Evolutionary conservation across 176 grass and related monocot species (phyloP), one percentile per base, ranked within the genome.

Genomic region (Thalia dealbata): DNA sequence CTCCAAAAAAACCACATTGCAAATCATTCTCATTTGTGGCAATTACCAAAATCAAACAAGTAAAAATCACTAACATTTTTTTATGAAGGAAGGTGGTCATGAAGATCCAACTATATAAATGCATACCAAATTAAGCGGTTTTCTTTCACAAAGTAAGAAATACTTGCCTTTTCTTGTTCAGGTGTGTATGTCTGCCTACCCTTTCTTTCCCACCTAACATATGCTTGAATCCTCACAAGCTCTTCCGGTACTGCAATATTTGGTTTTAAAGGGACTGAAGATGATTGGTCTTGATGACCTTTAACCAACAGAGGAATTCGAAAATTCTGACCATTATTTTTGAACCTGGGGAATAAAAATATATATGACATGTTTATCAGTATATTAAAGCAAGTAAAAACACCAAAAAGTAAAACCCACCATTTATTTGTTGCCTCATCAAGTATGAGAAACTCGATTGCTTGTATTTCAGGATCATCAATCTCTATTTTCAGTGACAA

Each of bases 201-300:
- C 1, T 78, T 88, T 83, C 90, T 90, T 88, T 99, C 95, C 95
- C 95, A 99, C 41, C 90, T 85, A 79, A 99, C 71, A 83, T 91
- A 99, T 35, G 95, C 86, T 86, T 99, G 95, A 50, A 99, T 88
- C 83, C 91, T 90, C 76, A 99, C 95, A 78, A 99, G 91, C 67
- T 99, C 95, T 83, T 93, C 95, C 25, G 87, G 95, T 51, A 99
- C 82, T 50, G 76, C 73, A 67, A 71, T 67, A 86, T 83, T 73
- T 73, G 80, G 76, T 77, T 50, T 70, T 54, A 77, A 73, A 82
- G 72, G 61, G 77, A 19, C 65, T 65, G 87, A 67, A 68, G 73
- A 73, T 77, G 56, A 73, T 67, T 76, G 81, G 60, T 79, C 72
- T 61, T 84, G 71, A 73, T 77, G 50, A 58, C 2, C 52, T 56